Percentiles rank a stretch among this genome's conserved stretches.
These are phyloP conservation scores for Suillus spraguei DNA, from an alignment of 768 basidiomycete species.

Conservation along the genomic window DNA sequence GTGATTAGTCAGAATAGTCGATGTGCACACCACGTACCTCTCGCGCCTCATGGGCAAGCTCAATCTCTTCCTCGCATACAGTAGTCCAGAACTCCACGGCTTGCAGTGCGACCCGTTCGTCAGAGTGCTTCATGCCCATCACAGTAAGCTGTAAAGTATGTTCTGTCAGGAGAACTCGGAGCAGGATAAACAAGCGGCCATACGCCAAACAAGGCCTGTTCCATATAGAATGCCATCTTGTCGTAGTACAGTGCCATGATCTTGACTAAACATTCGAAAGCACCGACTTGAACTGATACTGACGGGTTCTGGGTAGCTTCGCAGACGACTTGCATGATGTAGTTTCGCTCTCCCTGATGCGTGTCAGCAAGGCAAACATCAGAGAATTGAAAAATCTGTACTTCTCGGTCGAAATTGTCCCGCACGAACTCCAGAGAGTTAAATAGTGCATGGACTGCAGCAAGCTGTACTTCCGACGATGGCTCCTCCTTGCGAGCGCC, in stretches of 20 bases:
- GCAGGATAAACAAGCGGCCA: conserved; percentile 27
- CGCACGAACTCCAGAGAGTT: conserved; percentile 98
- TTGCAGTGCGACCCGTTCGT: conserved; percentile 91
- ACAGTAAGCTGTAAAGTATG: conserved; percentile 74
- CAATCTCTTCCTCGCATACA: conserved; percentile 96
- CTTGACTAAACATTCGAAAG: conserved; percentile 93
- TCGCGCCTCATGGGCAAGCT: conserved; percentile 86
- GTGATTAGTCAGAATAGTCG: conserved; percentile 14
- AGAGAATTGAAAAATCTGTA: conserved; percentile 30
- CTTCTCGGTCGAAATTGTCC: conserved; percentile 98
- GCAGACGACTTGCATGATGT: conserved; percentile 99
- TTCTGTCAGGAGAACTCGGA: conserved; percentile 17
- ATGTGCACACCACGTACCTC: conserved; percentile 56
- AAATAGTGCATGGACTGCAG: conserved; percentile 89
- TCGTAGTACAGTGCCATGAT: conserved; percentile 99
- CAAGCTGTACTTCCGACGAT: conserved; percentile 86
- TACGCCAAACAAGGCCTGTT: conserved; percentile 96
- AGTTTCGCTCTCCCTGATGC: conserved; percentile 92
- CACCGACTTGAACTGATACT: conserved; percentile 87
- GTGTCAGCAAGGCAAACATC: not conserved
- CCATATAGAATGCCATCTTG: conserved; percentile 99
- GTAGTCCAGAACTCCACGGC: conserved; percentile 99
- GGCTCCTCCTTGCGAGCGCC: conserved; percentile 96
- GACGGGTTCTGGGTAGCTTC: conserved; percentile 91
- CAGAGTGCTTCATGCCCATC: conserved; percentile 93